Evolutionary conservation across 75 land plant genomes (phyloP).

Genomic region (Selaginella tamariscina): DNA sequence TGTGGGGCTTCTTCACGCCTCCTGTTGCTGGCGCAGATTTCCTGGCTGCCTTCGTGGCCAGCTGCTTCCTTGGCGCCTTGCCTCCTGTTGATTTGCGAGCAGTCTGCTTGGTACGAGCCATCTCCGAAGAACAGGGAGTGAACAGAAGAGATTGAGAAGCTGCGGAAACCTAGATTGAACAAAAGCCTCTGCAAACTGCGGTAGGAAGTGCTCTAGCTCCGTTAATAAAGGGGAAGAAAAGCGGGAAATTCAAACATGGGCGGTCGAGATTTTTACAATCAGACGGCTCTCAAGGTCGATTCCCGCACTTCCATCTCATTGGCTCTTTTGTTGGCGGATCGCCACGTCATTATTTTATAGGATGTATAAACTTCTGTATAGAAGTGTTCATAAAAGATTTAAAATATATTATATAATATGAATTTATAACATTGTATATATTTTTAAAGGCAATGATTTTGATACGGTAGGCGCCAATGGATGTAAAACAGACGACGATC

Average conservation of each 20-base stretch:
- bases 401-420: no score
- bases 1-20: conserved; percentile 1
- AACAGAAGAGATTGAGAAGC: not conserved
- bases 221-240: not conserved
- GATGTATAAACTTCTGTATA: no score
- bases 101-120: conserved; percentile 1
- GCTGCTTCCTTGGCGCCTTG: conserved; percentile 1
- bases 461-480: not conserved
- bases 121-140: not conserved
- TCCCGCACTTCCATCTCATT: not conserved
- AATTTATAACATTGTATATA: no score
- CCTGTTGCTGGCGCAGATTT: not conserved
- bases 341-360: no score
- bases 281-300: not conserved
- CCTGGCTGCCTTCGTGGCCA: not conserved
- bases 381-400: no score
- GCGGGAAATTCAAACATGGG: not conserved
- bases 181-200: not conserved
- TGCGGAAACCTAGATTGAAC: not conserved
- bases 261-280: not conserved
- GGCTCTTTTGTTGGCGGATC: not conserved
- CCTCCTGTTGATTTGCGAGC: not conserved
- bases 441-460: not conserved
- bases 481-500: not conserved
- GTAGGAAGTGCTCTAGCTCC: not conserved